phyloP scores from a whole-genome alignment of 257 asterid genomes.

The Coffea eugenioides region DNA sequence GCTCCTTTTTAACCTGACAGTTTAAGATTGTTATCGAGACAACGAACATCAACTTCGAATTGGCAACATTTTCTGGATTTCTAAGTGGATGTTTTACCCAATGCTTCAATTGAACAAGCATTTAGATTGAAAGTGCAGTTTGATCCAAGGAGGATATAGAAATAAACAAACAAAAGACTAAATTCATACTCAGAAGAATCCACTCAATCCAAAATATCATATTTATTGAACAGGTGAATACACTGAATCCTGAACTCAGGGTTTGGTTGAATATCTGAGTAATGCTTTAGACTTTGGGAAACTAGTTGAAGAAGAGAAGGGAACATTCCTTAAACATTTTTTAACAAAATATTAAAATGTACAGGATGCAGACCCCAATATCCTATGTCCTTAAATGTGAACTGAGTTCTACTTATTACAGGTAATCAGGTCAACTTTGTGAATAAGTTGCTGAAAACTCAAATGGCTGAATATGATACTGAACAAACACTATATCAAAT shows the following conservation, averaged over 20 bases:
- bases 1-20: slow-evolving; percentile 52
- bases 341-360: not conserved
- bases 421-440: not conserved
- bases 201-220: not conserved
- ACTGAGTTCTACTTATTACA: not conserved
- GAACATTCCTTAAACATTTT: not conserved
- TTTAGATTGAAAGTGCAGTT: not conserved
- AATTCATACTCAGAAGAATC: not conserved
- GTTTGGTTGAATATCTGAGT: not conserved
- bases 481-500: not conserved
- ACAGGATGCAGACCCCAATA: not conserved
- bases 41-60: not conserved
- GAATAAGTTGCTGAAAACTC: not conserved
- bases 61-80: not conserved
- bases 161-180: not conserved
- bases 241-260: not conserved
- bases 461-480: not conserved
- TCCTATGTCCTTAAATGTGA: no score
- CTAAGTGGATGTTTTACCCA: not conserved
- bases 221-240: not conserved
- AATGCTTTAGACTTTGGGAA: not conserved
- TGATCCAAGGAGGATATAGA: not conserved
- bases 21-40: slow-evolving; percentile 20
- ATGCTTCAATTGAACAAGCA: not conserved
- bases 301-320: not conserved